Percentiles rank a stretch among this genome's conserved stretches.
phyloP scores from a whole-genome alignment of 2,329 filamentous ascomycete genomes.

The Nothophaeocryptopus gaeumannii region DNA sequence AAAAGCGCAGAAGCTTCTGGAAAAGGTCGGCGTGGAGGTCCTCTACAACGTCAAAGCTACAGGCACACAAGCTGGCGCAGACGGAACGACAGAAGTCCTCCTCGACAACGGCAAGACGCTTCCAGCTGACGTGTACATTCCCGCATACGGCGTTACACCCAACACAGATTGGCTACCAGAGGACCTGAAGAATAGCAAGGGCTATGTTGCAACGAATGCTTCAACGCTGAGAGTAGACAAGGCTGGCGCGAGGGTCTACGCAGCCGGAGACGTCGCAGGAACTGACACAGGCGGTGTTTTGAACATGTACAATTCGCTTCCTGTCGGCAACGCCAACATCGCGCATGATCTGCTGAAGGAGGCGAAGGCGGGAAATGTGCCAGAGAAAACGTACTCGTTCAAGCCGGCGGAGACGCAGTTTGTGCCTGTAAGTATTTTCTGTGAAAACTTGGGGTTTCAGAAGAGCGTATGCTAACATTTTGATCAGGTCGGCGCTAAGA shows the following conservation, averaged over 20 bases:
- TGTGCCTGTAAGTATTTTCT: conserved; percentile 24
- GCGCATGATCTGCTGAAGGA: conserved; percentile 44
- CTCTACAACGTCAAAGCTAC: conserved; percentile 30
- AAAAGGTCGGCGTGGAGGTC: conserved; percentile 45
- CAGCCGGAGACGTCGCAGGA: conserved; percentile 47
- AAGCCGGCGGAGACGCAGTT: conserved; percentile 33
- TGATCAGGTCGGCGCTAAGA: conserved; percentile 28
- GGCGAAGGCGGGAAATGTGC: conserved; percentile 23
- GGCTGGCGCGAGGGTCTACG: conserved; percentile 48
- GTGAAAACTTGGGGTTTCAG: too few relatives aligned
- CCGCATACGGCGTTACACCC: conserved; percentile 51
- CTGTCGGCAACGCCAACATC: conserved; percentile 46
- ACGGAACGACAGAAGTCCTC: conserved; percentile 42
- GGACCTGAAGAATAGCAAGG: conserved; percentile 42
- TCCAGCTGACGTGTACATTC: conserved; percentile 53
- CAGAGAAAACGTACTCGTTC: conserved; percentile 30
- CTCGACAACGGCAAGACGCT: conserved; percentile 49
- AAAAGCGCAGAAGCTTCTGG: conserved; percentile 47
- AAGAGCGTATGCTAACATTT: too few relatives aligned
- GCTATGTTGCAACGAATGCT: conserved; percentile 50
- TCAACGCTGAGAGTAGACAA: conserved; percentile 46
- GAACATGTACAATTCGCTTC: conserved; percentile 40
- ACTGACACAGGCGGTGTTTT: conserved; percentile 44
- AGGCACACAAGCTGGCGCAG: conserved; percentile 30
- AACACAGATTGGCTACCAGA: conserved; percentile 54